Evolutionary conservation across 176 grass and related monocot genomes (phyloP), one percentile per base, ranked within the genome.

Genomic region (Raddia guianensis): DNA sequence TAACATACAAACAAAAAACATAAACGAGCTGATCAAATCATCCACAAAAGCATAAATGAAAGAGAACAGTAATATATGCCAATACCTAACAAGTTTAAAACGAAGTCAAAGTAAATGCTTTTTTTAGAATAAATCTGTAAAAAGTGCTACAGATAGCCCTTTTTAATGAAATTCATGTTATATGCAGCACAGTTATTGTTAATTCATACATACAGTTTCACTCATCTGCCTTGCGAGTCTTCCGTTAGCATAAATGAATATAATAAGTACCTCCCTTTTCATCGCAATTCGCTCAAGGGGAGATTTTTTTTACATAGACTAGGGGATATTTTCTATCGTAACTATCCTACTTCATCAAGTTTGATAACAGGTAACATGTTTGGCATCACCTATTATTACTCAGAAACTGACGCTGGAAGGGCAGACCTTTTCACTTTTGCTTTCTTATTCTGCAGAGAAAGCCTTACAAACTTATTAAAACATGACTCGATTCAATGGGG

Each of bases 1-100:
- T 70, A 63, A 35, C 70, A 80, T 48, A 71, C 40, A 89, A 80
- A 80, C 49, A 71, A 3, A 5, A 85, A 80, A 49, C 20, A 71
- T 47, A 54, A 81, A 71, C 54, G 3, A 43, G 60, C 34, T 47
- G 53, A 87, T 76, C 18, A 76, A 58, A 19, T 33, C 16, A 8
- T 62, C 44, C 11, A 70, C 14, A n/a, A 32, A 40, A 70, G n/a
- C 46, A 75, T 13, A 11, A 8, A 53, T 74, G 18, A 68, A 74
- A 18, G 5, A 79, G 35, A 74, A 21, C 2, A 43, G 1, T 46
- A 69, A n/a, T 12, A 20, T 51, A 42, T 74, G 57, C 6, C 60
- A 83, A 33, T 49, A 37, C 16, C 21, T 43, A 80, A 68, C 49
- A 80, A 45, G 3, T 53, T 81, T 49, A 63, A 63, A 35, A 68